A percentile compares a stretch with the other conserved stretches of the same genome.
Evolutionary conservation across 2,329 filamentous ascomycete species (phyloP).

Genomic region (Aspergillus sp.): DNA sequence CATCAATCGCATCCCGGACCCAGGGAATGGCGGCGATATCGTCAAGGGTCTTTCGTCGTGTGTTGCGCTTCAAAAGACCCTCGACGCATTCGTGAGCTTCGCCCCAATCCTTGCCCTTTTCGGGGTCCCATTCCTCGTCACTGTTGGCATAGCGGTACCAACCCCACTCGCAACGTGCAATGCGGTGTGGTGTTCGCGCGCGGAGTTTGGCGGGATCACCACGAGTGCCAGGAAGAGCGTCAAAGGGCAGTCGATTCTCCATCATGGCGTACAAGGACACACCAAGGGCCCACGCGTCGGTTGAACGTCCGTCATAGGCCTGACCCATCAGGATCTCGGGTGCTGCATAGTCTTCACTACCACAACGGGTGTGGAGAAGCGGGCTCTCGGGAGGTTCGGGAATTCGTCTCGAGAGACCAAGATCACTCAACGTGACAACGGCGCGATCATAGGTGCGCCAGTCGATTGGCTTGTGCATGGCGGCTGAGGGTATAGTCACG

Average conservation of each 20-base stretch:
- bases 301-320: slow-evolving; percentile 84
- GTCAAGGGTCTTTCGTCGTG: slow-evolving; percentile 67
- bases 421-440: slow-evolving; percentile 80
- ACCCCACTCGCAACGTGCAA: slow-evolving; percentile 89
- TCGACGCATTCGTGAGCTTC: slow-evolving; percentile 79
- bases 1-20: slow-evolving; percentile 66
- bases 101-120: slow-evolving; percentile 59
- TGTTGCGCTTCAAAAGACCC: slow-evolving; percentile 72
- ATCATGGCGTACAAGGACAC: slow-evolving; percentile 89
- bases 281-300: slow-evolving; percentile 91
- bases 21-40: slow-evolving; percentile 67
- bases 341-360: slow-evolving; percentile 93
- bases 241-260: slow-evolving; percentile 88
- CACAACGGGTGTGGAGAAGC: slow-evolving; percentile 86
- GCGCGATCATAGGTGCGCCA: slow-evolving; percentile 74
- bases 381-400: slow-evolving; percentile 67
- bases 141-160: slow-evolving; percentile 82
- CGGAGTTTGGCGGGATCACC: slow-evolving; percentile 68
- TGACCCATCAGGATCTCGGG: slow-evolving; percentile 95
- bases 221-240: slow-evolving; percentile 69
- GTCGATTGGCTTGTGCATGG: slow-evolving; percentile 60
- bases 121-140: slow-evolving; percentile 75
- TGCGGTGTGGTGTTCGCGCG: slow-evolving; percentile 83
- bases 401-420: slow-evolving; percentile 81
- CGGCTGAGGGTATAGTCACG: slow-evolving; percentile 67